Evolutionary conservation across 1,284 basidiomycete species (phyloP), one percentile per base, ranked within the genome.

Genomic region (Flammula alnicola): DNA sequence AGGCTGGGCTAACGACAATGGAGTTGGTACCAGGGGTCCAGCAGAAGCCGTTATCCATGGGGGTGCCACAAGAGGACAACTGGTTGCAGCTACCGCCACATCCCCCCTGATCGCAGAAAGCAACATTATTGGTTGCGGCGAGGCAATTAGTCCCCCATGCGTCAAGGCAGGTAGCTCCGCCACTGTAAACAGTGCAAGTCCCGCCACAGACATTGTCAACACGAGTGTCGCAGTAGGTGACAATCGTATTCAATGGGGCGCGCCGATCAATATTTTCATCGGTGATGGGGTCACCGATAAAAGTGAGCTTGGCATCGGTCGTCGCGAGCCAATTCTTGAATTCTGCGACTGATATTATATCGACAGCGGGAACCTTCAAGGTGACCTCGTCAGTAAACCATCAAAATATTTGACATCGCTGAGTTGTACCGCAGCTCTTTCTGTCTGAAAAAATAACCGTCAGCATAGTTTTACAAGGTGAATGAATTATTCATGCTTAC

Each of bases 121-220:
- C 62, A 19, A 65, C 60, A 38, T 66, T 57, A 1, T 32, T 45
- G 8, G 65, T 63, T 6, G 66, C 65, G 5, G 47, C 6, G 12
- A 68, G 52, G 29, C 66, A 68, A 6, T 59, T 44, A 2, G 65
- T 66, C 16, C 33, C 26, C 0, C 63, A 62, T 17, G 63, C 59
- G 27, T 37, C 25, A 38, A 63, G 51, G 49, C 65, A 66, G 1
- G 27, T 37, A 5, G 55, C 45, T 11, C 51, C 49, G 9, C 65
- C 65, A 30, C 53, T 60, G 54, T 58, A 64, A 1, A 62, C 58
- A 10, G 56, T 62, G 51, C 65, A 67, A 3, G 47, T 8, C 3
- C 63, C 63, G 10, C 58, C 58, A 47, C 65, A 67, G 42, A 63
- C 45, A 25, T 51, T 54, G 10, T 37, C 19, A 14, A 50, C 37